phyloP scores from a whole-genome alignment of 306 rosid genomes.

The Quercus gilva region DNA sequence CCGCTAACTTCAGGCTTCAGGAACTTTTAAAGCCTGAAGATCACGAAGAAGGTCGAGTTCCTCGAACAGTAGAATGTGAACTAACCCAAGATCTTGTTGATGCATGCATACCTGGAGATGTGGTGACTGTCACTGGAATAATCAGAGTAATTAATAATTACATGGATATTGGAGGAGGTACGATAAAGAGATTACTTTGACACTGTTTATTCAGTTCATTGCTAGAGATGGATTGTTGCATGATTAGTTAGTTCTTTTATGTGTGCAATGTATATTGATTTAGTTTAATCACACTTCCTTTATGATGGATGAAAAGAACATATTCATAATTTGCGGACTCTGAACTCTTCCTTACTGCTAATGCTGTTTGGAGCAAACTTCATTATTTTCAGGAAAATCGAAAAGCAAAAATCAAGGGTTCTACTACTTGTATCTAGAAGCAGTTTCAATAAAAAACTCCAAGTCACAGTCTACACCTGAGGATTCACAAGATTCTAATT shows the following conservation, averaged over 20 bases:
- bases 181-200: slow-evolving; percentile 2
- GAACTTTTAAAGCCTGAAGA: slow-evolving; percentile 81
- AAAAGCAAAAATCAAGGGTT: slow-evolving; percentile 88
- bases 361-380: slow-evolving; percentile 20
- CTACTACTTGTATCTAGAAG: slow-evolving; percentile 87
- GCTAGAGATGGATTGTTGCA: neutral
- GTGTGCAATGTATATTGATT: no score
- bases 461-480: slow-evolving; percentile 66
- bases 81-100: slow-evolving; percentile 88
- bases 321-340: slow-evolving; percentile 2
- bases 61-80: slow-evolving; percentile 97
- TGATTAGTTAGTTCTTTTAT: neutral
- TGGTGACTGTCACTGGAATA: slow-evolving; percentile 90
- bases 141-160: slow-evolving; percentile 82
- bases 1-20: slow-evolving; percentile 53
- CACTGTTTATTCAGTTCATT: slow-evolving; percentile 10
- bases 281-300: no score
- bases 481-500: slow-evolving; percentile 56
- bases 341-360: slow-evolving; percentile 19
- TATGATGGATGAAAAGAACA: neutral
- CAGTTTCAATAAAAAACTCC: slow-evolving; percentile 76
- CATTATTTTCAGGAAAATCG: slow-evolving; percentile 62
- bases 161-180: slow-evolving; percentile 99
- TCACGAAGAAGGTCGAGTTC: slow-evolving; percentile 95
- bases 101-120: slow-evolving; percentile 95